Percentiles rank a stretch among this genome's conserved stretches.
These are phyloP conservation scores for Citrus medica DNA, from an alignment of 345 rosid species.

Conservation along the genomic window DNA sequence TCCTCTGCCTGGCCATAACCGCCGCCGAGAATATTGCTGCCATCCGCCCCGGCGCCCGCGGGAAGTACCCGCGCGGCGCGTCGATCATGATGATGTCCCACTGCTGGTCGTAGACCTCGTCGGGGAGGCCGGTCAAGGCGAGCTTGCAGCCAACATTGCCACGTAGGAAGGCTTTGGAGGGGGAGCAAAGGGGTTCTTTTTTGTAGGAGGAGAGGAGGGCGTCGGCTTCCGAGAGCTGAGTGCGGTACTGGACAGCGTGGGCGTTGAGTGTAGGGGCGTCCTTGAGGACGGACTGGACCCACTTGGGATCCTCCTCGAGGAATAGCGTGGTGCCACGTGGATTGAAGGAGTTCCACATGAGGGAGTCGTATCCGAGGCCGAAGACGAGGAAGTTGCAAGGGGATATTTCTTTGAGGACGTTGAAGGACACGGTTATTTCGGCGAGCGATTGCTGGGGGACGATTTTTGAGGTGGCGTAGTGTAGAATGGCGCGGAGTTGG, in stretches of 20 bases:
- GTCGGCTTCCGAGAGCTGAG: slow-evolving; percentile 50
- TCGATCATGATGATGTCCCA: slow-evolving; percentile 94
- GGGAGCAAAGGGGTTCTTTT: slow-evolving; percentile 43
- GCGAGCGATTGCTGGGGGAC: slow-evolving; percentile 55
- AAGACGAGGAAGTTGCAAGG: slow-evolving; percentile 75
- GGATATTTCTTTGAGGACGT: slow-evolving; percentile 40
- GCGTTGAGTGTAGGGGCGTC: slow-evolving; percentile 48
- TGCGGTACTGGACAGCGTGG: slow-evolving; percentile 62
- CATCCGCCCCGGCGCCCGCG: slow-evolving; percentile 76
- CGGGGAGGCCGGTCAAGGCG: slow-evolving; percentile 68
- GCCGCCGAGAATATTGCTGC: slow-evolving; percentile 79
- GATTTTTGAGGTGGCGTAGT: slow-evolving; percentile 58
- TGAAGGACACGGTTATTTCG: slow-evolving; percentile 52
- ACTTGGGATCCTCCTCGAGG: slow-evolving; percentile 69
- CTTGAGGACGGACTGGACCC: slow-evolving; percentile 51
- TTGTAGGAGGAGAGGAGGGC: slow-evolving; percentile 38
- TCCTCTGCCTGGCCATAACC: slow-evolving; percentile 71
- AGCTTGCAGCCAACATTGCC: slow-evolving; percentile 58
- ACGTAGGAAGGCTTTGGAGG: slow-evolving; percentile 45
- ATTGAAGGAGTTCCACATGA: slow-evolving; percentile 77
- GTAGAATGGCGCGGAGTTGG: slow-evolving; percentile 65
- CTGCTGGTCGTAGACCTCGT: slow-evolving; percentile 65
- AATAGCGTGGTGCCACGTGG: slow-evolving; percentile 68
- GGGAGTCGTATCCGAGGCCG: slow-evolving; percentile 72
- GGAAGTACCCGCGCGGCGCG: slow-evolving; percentile 73